Evolutionary conservation across 495 filamentous ascomycete species (phyloP).

Genomic region (Podospora pseudoanserina): DNA sequence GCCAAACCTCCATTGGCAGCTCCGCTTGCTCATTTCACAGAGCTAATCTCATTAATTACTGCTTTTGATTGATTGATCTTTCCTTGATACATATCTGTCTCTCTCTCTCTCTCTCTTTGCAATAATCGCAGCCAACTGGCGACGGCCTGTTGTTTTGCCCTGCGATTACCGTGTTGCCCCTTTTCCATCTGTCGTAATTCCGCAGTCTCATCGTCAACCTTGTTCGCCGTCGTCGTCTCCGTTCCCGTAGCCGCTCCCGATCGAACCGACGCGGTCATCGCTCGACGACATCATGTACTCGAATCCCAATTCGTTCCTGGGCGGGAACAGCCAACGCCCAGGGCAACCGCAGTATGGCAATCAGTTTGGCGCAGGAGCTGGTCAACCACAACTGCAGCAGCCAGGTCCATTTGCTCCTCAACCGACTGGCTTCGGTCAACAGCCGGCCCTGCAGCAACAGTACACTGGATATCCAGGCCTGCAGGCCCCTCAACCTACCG

Average conservation of each 20-base stretch:
- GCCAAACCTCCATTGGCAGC: not conserved
- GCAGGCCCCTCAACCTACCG: slow-evolving; percentile 47
- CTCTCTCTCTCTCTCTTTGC: not conserved
- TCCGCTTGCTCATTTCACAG: not conserved
- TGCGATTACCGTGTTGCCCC: not conserved
- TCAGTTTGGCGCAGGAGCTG: slow-evolving; percentile 44
- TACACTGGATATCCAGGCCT: slow-evolving; percentile 54
- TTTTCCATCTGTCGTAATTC: not conserved
- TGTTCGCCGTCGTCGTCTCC: not conserved
- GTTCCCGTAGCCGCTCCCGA: slow-evolving; percentile 7
- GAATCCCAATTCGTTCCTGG: slow-evolving; percentile 78
- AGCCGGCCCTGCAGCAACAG: slow-evolving; percentile 59
- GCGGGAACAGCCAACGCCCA: slow-evolving; percentile 71
- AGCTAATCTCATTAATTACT: not conserved
- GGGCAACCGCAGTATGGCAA: slow-evolving; percentile 61
- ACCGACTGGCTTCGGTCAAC: slow-evolving; percentile 54
- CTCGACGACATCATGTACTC: slow-evolving; percentile 66
- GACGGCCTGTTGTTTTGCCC: not conserved
- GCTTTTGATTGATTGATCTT: not conserved
- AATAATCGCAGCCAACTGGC: not conserved
- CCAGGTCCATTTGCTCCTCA: slow-evolving; percentile 58
- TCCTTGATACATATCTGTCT: not conserved
- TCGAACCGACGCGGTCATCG: slow-evolving; percentile 8
- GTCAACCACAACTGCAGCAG: slow-evolving; percentile 55
- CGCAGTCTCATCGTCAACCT: not conserved